phyloP scores from a whole-genome alignment of 2,329 filamentous ascomycete genomes.

The Rhinocladiella mackenziei region DNA sequence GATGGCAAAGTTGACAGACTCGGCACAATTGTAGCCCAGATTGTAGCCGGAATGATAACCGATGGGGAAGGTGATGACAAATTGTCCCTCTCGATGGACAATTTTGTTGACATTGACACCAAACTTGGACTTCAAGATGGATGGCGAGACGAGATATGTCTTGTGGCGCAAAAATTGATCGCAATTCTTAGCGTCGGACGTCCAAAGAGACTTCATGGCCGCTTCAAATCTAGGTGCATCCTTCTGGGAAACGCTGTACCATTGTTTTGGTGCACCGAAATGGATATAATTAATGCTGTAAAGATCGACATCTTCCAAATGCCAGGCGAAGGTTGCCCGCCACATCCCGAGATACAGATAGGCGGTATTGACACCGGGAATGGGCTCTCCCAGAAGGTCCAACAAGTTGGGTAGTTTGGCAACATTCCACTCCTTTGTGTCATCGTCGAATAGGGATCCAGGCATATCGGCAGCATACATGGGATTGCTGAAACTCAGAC shows the following conservation, averaged over 20 bases:
- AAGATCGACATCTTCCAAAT: conserved; percentile 94
- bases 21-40: conserved; percentile 95
- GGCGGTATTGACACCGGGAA: conserved; percentile 95
- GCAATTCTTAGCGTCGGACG: conserved; percentile 89
- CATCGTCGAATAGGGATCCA: conserved; percentile 87
- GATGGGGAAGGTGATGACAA: conserved; percentile 97
- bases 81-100: conserved; percentile 93
- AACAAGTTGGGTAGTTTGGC: conserved; percentile 90
- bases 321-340: conserved; percentile 99
- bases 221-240: conserved; percentile 89
- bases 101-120: conserved; percentile 95
- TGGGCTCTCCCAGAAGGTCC: conserved; percentile 89
- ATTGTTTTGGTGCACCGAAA: conserved; percentile 97
- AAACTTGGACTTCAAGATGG: conserved; percentile 78
- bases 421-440: conserved; percentile 82
- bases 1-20: conserved; percentile 96
- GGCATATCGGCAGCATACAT: conserved; percentile 97
- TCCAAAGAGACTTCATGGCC: conserved; percentile 82
- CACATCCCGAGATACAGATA: conserved; percentile 99
- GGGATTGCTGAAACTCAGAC: conserved; percentile 86
- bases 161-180: conserved; percentile 96
- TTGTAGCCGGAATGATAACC: conserved; percentile 99
- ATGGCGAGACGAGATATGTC: conserved; percentile 91
- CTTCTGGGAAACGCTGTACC: conserved; percentile 97
- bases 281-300: conserved; percentile 99